Base-by-base conservation (phyloP, 1,284 basidiomycete genomes). In the Boletus subluridellus region DNA sequence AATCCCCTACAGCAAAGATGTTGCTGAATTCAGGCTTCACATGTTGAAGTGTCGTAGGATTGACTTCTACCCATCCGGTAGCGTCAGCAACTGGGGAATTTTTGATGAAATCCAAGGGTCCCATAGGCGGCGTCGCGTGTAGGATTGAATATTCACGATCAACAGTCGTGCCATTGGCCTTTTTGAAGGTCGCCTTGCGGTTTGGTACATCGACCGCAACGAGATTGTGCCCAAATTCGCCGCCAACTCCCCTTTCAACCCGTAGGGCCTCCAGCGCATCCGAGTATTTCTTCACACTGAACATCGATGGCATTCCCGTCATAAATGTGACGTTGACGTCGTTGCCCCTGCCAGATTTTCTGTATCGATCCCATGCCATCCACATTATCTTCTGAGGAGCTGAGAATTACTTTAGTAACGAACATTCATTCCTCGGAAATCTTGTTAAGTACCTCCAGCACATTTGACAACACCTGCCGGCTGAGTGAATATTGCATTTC, bases 401-500 rank as follows among this genome's bases (percentile, higher is more conserved):
- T 92, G 64, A 28, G 54, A 49, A 35, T 50, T 35, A 51, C 21
- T 46, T 62, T 3, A 66, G 60, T 41, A 37, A 47, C 4, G 17
- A 49, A 30, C 5, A 44, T 47, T 47, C 37, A 28, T 10, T 30
- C 14, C 9, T 52, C 17, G 51, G 10, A 47, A 37, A 60, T 52
- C 76, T 63, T 65, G 38, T 46, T 0, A 30, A 12, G 28, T 46
- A 88, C 89, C 94, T 74, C 96, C 96, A 55, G 95, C 92, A 72
- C 95, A 98, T 77, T 98, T 98, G 74, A 98, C 85, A 28, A 94
- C 79, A 26, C 95, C 94, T n/a, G 89, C 86, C 34, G 95, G 96
- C 73, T 98, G 96, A 0, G 96, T 98, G 77, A 99, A 98, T 68
- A 99, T 83, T 2, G 95, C 95, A 55, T 88, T 85, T 21, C 94